These are phyloP conservation scores for Aspergillus chevalieri DNA, from an alignment of 2,329 filamentous ascomycete species.

Conservation along the genomic window DNA sequence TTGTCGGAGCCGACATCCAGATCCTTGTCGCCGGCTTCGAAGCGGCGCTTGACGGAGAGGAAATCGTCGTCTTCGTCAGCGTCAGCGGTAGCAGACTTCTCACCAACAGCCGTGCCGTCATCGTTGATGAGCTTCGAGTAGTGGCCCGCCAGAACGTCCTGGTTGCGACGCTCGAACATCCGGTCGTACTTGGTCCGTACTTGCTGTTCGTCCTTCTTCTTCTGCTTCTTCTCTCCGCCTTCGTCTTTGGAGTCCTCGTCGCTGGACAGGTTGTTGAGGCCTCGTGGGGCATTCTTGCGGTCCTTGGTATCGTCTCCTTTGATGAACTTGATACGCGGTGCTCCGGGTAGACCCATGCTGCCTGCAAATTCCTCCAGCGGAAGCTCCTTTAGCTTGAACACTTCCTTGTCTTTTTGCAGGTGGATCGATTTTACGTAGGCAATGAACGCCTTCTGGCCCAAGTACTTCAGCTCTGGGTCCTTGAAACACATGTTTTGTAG, in stretches of 20 bases:
- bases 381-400: slow-evolving; percentile 78
- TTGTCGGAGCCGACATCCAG: slow-evolving; percentile 37
- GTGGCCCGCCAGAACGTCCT: slow-evolving; percentile 90
- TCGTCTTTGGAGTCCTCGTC: slow-evolving; percentile 47
- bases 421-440: slow-evolving; percentile 81
- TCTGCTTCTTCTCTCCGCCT: slow-evolving; percentile 39
- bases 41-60: slow-evolving; percentile 80
- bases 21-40: slow-evolving; percentile 62
- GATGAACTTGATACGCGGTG: slow-evolving; percentile 86
- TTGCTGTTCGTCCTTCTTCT: slow-evolving; percentile 53
- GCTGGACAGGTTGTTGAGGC: slow-evolving; percentile 55
- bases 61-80: slow-evolving; percentile 72
- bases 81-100: slow-evolving; percentile 37
- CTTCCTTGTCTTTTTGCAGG: slow-evolving; percentile 82
- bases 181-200: slow-evolving; percentile 93
- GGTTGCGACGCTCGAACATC: slow-evolving; percentile 96
- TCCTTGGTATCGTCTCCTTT: slow-evolving; percentile 84
- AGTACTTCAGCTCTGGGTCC: slow-evolving; percentile 85
- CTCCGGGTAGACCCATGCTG: slow-evolving; percentile 81
- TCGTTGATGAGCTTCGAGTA: slow-evolving; percentile 78
- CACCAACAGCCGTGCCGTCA: slow-evolving; percentile 42
- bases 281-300: slow-evolving; percentile 77
- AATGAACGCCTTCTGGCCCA: slow-evolving; percentile 92
- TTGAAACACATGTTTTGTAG: slow-evolving; percentile 95
- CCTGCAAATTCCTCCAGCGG: slow-evolving; percentile 79